Conservation (phyloP, 345 rosid genomes). For the Laguncularia racemosa region DNA sequence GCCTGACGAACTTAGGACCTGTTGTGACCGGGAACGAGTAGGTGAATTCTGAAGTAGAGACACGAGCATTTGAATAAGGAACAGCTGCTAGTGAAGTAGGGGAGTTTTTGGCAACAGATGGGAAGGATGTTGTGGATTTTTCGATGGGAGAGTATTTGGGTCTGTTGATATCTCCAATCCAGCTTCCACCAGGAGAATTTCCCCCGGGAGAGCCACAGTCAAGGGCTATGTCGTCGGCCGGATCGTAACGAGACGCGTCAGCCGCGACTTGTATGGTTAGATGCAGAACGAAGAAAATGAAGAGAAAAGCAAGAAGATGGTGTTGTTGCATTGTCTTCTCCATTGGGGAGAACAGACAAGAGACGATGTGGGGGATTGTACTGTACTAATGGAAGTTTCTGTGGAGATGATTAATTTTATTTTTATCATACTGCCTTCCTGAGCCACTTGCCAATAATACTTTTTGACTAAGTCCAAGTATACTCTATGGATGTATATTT, state of each 20-base stretch:
- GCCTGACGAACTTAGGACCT: conserved; percentile 19
- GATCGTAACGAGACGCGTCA: background rate
- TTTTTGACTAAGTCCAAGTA: too few species aligned
- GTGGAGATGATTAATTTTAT: too few species aligned
- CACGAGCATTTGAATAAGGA: conserved; percentile 17
- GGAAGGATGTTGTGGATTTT: background rate
- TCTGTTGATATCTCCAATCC: conserved; percentile 3
- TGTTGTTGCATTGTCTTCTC: too few species aligned
- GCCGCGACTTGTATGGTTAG: background rate
- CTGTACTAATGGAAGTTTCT: too few species aligned
- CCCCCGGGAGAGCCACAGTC: conserved; percentile 5
- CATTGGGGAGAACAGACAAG: too few species aligned
- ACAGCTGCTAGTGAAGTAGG: background rate
- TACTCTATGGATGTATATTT: too few species aligned
- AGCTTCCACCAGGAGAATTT: background rate
- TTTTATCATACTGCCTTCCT: too few species aligned
- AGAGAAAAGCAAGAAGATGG: background rate
- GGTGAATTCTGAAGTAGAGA: conserved; percentile 17
- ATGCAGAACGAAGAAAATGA: background rate
- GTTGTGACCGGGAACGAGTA: conserved; percentile 14
- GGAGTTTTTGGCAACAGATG: background rate
- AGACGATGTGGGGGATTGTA: too few species aligned
- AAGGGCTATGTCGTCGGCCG: background rate
- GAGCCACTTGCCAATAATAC: too few species aligned
- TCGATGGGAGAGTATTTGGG: conserved; percentile 1